These are phyloP conservation scores for Lagenaria siceraria DNA, from an alignment of 306 rosid genomes.

Conservation along the genomic window DNA sequence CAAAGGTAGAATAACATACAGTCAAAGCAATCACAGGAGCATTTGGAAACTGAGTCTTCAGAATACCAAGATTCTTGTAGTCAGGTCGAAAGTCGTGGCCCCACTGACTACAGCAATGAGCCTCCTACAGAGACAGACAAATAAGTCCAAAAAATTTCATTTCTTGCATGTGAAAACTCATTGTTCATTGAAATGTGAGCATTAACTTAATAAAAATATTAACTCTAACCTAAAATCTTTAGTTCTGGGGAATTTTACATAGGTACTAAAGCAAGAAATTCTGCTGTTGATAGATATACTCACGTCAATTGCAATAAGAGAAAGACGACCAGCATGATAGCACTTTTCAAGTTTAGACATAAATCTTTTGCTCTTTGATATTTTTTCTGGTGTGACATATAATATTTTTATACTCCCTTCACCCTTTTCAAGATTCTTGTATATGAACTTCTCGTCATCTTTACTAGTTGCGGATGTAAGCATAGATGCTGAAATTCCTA, in stretches of 20 bases:
- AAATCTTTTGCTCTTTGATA: conserved; percentile 97
- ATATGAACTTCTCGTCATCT: conserved; percentile 70
- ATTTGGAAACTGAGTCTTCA: conserved; percentile 86
- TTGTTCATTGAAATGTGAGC: background rate
- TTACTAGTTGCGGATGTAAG: conserved; percentile 74
- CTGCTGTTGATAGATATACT: conserved; percentile 17
- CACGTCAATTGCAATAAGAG: conserved; percentile 80
- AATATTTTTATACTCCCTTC: conserved; percentile 69
- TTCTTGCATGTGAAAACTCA: background rate
- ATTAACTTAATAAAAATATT: background rate
- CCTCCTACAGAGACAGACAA: conserved; percentile 47
- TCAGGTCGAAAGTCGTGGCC: conserved; percentile 99
- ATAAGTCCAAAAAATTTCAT: background rate
- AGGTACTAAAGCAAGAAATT: background rate
- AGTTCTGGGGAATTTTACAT: background rate
- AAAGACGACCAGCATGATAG: conserved; percentile 71
- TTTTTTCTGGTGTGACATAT: conserved; percentile 93
- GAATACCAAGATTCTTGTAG: conserved; percentile 88
- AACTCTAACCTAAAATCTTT: background rate
- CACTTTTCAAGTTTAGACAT: conserved; percentile 98
- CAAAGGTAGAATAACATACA: conserved; percentile 27
- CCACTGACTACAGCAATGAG: conserved; percentile 99
- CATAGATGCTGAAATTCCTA: conserved; percentile 77
- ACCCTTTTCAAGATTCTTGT: conserved; percentile 82
- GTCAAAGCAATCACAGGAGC: conserved; percentile 88